phyloP scores from a whole-genome alignment of 2,329 filamentous ascomycete genomes.

The Aplosporella prunicola region DNA sequence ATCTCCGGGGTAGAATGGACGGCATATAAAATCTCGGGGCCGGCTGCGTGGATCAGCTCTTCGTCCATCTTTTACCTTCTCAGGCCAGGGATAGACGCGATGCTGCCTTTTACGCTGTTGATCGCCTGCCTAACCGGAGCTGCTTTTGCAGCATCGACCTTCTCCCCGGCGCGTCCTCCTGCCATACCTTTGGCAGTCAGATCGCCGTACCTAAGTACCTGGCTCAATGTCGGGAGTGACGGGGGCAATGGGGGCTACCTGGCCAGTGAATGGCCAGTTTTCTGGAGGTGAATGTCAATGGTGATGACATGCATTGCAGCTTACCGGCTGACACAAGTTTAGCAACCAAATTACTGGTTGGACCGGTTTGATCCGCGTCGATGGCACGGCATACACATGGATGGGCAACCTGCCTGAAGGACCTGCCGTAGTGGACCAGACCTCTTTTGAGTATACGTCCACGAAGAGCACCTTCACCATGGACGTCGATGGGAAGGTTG shows the following conservation, averaged over 20 bases:
- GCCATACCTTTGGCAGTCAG: slow-evolving; percentile 64
- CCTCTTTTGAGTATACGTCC: slow-evolving; percentile 58
- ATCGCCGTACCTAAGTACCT: slow-evolving; percentile 65
- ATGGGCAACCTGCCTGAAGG: slow-evolving; percentile 45
- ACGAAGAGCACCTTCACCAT: slow-evolving; percentile 63
- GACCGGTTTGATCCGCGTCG: slow-evolving; percentile 61
- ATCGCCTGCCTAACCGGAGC: slow-evolving; percentile 4
- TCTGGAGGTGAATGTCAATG: slow-evolving; percentile 64
- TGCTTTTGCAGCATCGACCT: slow-evolving; percentile 46
- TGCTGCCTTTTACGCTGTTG: slow-evolving; percentile 6
- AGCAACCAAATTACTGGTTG: slow-evolving; percentile 52
- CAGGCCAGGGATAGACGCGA: slow-evolving; percentile 7
- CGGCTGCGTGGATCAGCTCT: not conserved
- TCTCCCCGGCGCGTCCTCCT: slow-evolving; percentile 55
- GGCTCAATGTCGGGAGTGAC: slow-evolving; percentile 48
- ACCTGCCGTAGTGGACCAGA: slow-evolving; percentile 44
- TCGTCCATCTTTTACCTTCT: slow-evolving; percentile 7
- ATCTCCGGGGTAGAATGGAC: slow-evolving; percentile 1
- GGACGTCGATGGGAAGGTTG: slow-evolving; percentile 50
- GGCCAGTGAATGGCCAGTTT: slow-evolving; percentile 58
- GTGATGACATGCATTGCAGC: not conserved
- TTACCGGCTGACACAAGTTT: no score
- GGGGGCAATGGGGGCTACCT: slow-evolving; percentile 57
- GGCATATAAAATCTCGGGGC: slow-evolving; percentile 5
- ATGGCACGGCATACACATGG: slow-evolving; percentile 56